These are phyloP conservation scores for Leptographium wingfieldii DNA, from an alignment of 2,329 filamentous ascomycete genomes.

Conservation along the genomic window DNA sequence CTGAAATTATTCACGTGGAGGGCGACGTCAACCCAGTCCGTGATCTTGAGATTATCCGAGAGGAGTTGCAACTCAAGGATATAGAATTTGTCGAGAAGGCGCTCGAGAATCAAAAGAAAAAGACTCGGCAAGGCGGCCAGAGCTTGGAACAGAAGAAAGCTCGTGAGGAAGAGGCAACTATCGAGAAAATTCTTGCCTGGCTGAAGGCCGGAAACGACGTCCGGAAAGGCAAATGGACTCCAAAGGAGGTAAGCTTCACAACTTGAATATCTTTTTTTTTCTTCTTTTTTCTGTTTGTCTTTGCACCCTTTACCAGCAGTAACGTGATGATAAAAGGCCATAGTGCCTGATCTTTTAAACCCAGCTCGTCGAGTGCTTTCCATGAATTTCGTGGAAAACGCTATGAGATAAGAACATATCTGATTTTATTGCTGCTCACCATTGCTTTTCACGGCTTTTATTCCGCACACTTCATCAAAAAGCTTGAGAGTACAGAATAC, in stretches of 20 bases:
- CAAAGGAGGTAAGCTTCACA: slow-evolving; percentile 73
- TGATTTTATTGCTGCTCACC: slow-evolving; percentile 32
- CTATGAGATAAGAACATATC: slow-evolving; percentile 74
- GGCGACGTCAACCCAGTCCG: slow-evolving; percentile 92
- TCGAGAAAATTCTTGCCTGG: slow-evolving; percentile 76
- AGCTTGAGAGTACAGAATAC: no score
- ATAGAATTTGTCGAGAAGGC: slow-evolving; percentile 98
- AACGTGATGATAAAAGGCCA: slow-evolving; percentile 97
- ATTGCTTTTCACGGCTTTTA: neutral
- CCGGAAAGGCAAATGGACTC: slow-evolving; percentile 75
- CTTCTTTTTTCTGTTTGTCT: slow-evolving; percentile 1
- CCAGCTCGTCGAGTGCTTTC: slow-evolving; percentile 97
- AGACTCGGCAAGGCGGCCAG: slow-evolving; percentile 87
- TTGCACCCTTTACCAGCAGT: slow-evolving; percentile 19
- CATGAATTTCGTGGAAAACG: slow-evolving; percentile 48
- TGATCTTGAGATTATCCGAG: slow-evolving; percentile 91
- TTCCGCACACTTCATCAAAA: neutral
- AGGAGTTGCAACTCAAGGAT: slow-evolving; percentile 94
- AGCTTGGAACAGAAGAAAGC: slow-evolving; percentile 96
- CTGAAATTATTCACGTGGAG: slow-evolving; percentile 98
- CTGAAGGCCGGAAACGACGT: slow-evolving; percentile 87
- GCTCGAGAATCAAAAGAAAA: slow-evolving; percentile 82
- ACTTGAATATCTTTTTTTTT: neutral
- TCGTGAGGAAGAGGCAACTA: slow-evolving; percentile 83
- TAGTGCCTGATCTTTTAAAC: slow-evolving; percentile 83